Evolutionary conservation across 2,329 filamentous ascomycete species (phyloP), one percentile per base, ranked within the genome.

Genomic region (Fusarium foetens): DNA sequence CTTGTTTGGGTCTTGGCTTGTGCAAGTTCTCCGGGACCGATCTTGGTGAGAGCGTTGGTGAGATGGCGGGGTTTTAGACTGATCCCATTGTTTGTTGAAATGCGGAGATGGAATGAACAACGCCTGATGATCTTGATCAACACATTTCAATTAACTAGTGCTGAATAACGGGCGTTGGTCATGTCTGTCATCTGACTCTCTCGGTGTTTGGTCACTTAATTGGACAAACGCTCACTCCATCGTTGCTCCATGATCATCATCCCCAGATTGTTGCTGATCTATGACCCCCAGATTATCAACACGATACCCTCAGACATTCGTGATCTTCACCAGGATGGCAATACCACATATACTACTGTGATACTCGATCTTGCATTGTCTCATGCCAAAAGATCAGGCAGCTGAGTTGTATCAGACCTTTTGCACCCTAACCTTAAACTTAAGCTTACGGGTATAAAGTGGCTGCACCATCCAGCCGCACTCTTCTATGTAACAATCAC

Each of bases 341-440:
- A 33, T 23, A 29, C 16, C 1, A 29, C 7, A 4, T 23, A 1
- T 13, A 4, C 13, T 11, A 21, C 5, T 23, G 19, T 49, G 8
- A 17, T 13, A 48, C 36, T 42, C 1, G 21, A 38, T 43, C 31
- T 43, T 27, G 16, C 49, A 31, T 60, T 41, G 14, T 45, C 14
- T 21, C 11, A 5, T n/a, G 27, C 5, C 1, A 41, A 64, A 33
- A 23, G 6, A 51, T 16, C 8, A 43, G 33, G 29, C 39, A 27
- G 17, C 27, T 17, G 10, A 31, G 29, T 52, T 3, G 4, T 19
- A 52, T 66, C 21, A 19, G 21, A 31, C 27, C 13, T 16, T 14
- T 36, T 49, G 1, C n/a, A 21, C 12, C 23, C n/a, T 31, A 66
- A 66, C 61, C 61, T 66, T 66, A 66, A 66, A 59, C 21, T 66